Evolutionary conservation across 1,284 basidiomycete genomes (phyloP), one percentile per base, ranked within the genome.

Genomic region (Cutaneotrichosporon mucoides): DNA sequence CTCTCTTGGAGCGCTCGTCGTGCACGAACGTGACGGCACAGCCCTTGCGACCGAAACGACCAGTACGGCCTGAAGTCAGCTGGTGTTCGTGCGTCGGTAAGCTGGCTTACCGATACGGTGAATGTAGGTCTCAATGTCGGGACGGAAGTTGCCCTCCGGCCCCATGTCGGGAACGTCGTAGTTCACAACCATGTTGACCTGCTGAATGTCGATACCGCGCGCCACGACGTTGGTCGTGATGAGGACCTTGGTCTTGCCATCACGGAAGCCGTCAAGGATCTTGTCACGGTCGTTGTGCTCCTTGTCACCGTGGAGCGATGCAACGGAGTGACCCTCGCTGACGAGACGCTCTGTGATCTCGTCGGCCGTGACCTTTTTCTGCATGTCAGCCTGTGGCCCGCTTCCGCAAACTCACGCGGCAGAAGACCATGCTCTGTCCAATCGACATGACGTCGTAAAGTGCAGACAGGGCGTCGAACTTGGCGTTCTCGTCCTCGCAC

Each of bases 201-300:
- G 95, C 66, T 92, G 84, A 70, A 99, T 97, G 74, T 99, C 96
- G 81, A 99, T 99, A 49, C 96, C 96, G 41, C 96, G 87, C 8
- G 96, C 93, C 66, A 99, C 89, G 69, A 99, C 96, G 78, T 99
- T 99, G 56, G 96, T 99, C 55, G 96, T 97, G 76, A 99, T 99
- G 65, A 99, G 81, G 44, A 97, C 95, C 79, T 99, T 99, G 76
- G 92, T 92, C 74, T 88, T 88, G 60, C 96, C 96, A 69, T 96
- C 88, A 53, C 96, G 85, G 86, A 99, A 99, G 34, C 86, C 86
- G 74, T 98, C 94, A 71, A 99, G 95, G 65, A 95, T 88, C 42
- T 84, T 73, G 78, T 99, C 96, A 69, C 96, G 91, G 72, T 95
- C 92, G 2, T 82, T 67, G 11, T 89, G 87, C 66, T 94, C 88